Conservation (phyloP, 352 stramenopile species). For the Phytophthora parvispora region DNA sequence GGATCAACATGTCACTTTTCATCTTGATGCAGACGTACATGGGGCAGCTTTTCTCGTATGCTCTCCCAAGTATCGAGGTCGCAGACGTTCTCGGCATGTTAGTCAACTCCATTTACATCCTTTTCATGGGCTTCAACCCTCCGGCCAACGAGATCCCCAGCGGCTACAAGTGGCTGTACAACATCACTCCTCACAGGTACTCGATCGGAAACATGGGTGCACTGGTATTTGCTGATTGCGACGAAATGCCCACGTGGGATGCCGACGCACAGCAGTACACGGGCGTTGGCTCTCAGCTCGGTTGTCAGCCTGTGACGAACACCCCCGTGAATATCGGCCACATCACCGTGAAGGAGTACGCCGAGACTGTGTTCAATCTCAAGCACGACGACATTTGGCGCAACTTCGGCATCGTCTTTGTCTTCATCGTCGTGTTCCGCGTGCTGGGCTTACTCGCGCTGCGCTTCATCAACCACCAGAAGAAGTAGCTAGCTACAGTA, state of each 20-base stretch:
- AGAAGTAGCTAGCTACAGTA: too few relatives aligned
- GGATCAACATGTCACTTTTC: slow-evolving; percentile 50
- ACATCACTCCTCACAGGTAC: slow-evolving; percentile 33
- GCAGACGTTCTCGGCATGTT: slow-evolving; percentile 40
- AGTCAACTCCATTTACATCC: slow-evolving; percentile 56
- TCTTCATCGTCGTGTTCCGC: slow-evolving; percentile 25
- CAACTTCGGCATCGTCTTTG: slow-evolving; percentile 29
- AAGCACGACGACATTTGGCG: slow-evolving; percentile 22
- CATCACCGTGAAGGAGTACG: slow-evolving; percentile 24
- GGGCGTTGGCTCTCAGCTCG: neutral
- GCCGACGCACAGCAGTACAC: neutral
- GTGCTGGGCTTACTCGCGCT: slow-evolving; percentile 9
- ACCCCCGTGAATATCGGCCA: slow-evolving; percentile 1
- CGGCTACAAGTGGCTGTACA: slow-evolving; percentile 58
- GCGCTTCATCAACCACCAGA: slow-evolving; percentile 8
- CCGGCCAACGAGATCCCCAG: slow-evolving; percentile 49
- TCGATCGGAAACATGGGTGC: slow-evolving; percentile 21
- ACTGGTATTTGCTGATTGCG: slow-evolving; percentile 30
- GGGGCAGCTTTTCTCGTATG: slow-evolving; percentile 49
- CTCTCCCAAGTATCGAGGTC: slow-evolving; percentile 40
- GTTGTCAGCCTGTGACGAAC: slow-evolving; percentile 2
- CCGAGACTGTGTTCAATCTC: slow-evolving; percentile 36
- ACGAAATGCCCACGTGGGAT: slow-evolving; percentile 28
- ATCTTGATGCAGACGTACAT: slow-evolving; percentile 58
- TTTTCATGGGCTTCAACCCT: slow-evolving; percentile 64